Evolutionary conservation across 352 stramenopile species (phyloP).

Genomic region (Hyaloperonospora arabidopsidis): DNA sequence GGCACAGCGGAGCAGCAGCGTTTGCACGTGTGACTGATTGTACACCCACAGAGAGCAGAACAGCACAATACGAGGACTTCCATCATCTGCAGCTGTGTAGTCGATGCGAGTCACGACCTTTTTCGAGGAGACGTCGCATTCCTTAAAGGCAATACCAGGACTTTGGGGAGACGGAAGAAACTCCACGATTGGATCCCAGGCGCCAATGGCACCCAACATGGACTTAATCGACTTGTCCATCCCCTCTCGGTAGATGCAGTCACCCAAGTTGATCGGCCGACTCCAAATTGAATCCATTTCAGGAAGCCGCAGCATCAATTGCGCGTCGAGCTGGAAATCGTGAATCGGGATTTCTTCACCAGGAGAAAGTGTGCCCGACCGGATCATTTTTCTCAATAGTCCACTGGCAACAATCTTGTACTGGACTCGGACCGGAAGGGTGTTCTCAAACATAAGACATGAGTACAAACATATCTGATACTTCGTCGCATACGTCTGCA

Average conservation of each 20-base stretch:
- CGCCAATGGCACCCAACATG: constrained; percentile 44
- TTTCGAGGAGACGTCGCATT: constrained; percentile 55
- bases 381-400: constrained; percentile 28
- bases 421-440: constrained; percentile 76
- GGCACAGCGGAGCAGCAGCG: constrained; percentile 62
- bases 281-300: constrained; percentile 86
- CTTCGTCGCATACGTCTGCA: constrained; percentile 81
- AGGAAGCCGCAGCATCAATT: constrained; percentile 60
- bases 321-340: constrained; percentile 72
- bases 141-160: constrained; percentile 52
- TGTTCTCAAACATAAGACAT: constrained; percentile 84
- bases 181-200: constrained; percentile 61
- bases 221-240: constrained; percentile 63
- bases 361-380: constrained; percentile 64
- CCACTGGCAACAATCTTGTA: constrained; percentile 56
- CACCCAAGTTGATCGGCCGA: constrained; percentile 50
- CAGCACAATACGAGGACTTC: constrained; percentile 73
- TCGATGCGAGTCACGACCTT: constrained; percentile 71
- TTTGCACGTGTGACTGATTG: constrained; percentile 83
- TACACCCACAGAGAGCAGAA: constrained; percentile 86
- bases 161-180: constrained; percentile 56
- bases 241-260: constrained; percentile 76
- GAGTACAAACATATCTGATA: constrained; percentile 82
- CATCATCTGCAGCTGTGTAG: constrained; percentile 75
- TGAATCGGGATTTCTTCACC: constrained; percentile 79